These are phyloP conservation scores for Epithele typhae DNA, from an alignment of 768 basidiomycete species.

Conservation along the genomic window DNA sequence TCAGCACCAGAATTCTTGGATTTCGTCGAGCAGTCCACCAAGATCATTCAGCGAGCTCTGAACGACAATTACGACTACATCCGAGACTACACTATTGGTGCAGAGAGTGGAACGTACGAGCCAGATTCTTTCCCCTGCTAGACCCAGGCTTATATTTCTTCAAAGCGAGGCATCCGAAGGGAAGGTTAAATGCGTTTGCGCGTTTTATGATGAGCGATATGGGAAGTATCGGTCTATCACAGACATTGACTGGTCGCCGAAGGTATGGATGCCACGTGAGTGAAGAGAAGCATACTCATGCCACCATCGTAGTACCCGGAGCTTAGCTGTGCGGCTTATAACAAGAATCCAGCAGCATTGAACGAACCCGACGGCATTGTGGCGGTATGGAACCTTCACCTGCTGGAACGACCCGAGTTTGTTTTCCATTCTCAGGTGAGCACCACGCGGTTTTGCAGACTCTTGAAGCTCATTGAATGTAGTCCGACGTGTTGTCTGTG, in stretches of 20 bases:
- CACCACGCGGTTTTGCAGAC: constrained; percentile 6
- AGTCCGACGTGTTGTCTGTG: constrained; percentile 98
- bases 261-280: constrained; percentile 45
- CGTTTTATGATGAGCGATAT: constrained; percentile 88
- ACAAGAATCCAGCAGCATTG: constrained; percentile 90
- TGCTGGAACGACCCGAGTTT: constrained; percentile 94
- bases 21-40: constrained; percentile 92
- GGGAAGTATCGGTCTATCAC: constrained; percentile 94
- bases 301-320: constrained; percentile 74
- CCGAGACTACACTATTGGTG: constrained; percentile 89
- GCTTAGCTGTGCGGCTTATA: constrained; percentile 92
- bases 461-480: constrained; percentile 16
- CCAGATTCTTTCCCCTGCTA: too few relatives aligned
- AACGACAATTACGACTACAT: constrained; percentile 97
- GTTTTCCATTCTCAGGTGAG: constrained; percentile 96
- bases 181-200: constrained; percentile 88
- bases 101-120: constrained; percentile 78
- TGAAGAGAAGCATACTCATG: too few relatives aligned
- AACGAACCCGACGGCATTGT: constrained; percentile 98
- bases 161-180: constrained; percentile 86
- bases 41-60: constrained; percentile 91
- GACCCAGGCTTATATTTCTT: neutral
- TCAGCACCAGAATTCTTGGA: constrained; percentile 88
- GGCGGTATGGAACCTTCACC: constrained; percentile 95
- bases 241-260: constrained; percentile 96